Conservation (phyloP, 2,329 filamentous ascomycete species). For the Cephalotrichum gorgonifer region DNA sequence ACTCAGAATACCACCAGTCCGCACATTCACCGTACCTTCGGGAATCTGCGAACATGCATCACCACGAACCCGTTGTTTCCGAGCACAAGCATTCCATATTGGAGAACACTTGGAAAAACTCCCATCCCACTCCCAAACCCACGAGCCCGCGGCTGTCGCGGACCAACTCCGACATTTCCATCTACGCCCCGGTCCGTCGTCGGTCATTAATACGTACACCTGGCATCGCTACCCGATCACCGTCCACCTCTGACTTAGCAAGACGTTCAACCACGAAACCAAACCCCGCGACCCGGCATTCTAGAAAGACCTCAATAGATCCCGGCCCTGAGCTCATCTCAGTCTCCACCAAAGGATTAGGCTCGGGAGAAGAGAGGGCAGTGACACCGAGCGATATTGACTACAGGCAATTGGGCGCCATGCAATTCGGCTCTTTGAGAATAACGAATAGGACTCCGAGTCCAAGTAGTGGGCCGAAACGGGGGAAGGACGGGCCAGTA, state of each 20-base stretch:
- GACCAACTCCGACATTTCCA: constrained; percentile 34
- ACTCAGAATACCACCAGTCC: background rate
- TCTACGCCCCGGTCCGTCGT: constrained; percentile 36
- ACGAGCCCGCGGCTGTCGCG: constrained; percentile 21
- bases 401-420: constrained; percentile 51
- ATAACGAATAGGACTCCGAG: constrained; percentile 51
- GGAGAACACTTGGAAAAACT: constrained; percentile 27
- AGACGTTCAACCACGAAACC: constrained; percentile 16
- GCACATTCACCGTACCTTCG: background rate
- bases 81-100: constrained; percentile 22
- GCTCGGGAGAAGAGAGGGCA: constrained; percentile 14
- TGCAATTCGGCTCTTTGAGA: constrained; percentile 51
- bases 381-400: constrained; percentile 37
- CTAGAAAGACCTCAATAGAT: constrained; percentile 27
- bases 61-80: constrained; percentile 8
- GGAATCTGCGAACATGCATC: background rate
- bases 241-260: background rate
- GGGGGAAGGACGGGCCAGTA: background rate
- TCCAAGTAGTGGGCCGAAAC: constrained; percentile 24
- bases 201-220: constrained; percentile 37
- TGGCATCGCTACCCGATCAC: constrained; percentile 35
- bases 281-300: constrained; percentile 26
- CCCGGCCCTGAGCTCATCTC: constrained; percentile 22
- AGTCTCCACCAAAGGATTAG: constrained; percentile 16
- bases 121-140: constrained; percentile 16